Evolutionary conservation across 2,329 filamentous ascomycete species (phyloP).

Genomic region (Penicillium sclerotiorum): DNA sequence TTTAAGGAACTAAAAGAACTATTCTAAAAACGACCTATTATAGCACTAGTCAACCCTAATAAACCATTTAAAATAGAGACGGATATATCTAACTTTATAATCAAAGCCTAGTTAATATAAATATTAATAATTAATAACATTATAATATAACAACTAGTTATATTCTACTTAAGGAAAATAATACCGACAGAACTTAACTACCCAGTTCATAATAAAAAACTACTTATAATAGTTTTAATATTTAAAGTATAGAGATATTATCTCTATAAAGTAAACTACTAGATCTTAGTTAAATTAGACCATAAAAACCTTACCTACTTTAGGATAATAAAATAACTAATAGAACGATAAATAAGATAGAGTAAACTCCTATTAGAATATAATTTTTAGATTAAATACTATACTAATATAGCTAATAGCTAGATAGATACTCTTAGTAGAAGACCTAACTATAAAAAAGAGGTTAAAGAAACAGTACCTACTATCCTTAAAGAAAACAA

Average conservation of each 20-base stretch:
- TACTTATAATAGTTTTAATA: not conserved
- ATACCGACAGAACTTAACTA: not conserved
- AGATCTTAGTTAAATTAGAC: slow-evolving; percentile 3
- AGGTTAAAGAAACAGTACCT: not conserved
- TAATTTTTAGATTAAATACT: not conserved
- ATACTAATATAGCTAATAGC: not conserved
- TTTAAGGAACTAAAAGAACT: not conserved
- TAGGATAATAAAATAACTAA: slow-evolving; percentile 1
- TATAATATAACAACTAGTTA: not conserved
- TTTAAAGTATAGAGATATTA: slow-evolving; percentile 4
- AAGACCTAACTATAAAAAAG: not conserved
- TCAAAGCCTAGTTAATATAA: not conserved
- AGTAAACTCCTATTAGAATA: not conserved
- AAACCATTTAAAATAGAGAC: not conserved
- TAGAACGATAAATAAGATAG: not conserved
- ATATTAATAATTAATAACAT: not conserved
- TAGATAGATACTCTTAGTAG: not conserved
- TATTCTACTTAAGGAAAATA: slow-evolving; percentile 1
- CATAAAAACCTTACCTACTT: slow-evolving; percentile 6
- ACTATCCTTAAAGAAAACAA: not conserved
- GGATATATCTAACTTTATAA: not conserved
- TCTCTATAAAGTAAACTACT: not conserved
- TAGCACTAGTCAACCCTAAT: not conserved
- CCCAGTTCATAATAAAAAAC: not conserved
- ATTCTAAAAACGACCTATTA: not conserved